Base-by-base conservation (phyloP, 2,329 filamentous ascomycete species). In the Leptodontidium sp. region DNA sequence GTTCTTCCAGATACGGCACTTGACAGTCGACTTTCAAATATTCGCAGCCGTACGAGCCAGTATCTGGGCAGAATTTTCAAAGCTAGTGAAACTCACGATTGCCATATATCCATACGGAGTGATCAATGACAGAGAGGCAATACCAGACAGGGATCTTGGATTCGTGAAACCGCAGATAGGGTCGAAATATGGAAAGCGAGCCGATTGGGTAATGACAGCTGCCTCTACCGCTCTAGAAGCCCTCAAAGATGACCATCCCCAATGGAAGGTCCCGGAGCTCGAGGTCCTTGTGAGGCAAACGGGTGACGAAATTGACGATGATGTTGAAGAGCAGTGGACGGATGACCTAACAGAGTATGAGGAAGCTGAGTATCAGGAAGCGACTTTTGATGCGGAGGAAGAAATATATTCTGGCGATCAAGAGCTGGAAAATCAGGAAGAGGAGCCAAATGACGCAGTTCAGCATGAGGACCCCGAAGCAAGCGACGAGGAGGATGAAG, bases 11-110 rank as follows among this genome's bases (percentile, higher is more conserved):
- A 61, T 68, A 7, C 61, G 57, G 40, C 21, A 24, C 24, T 15
- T 68, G 7, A 47, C 35, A 8, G 38, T 65, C 15, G 62, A 68
- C 45, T 61, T 65, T 14, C 43, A 15, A 1, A 55, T 65, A 5
- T 65, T 65, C 40, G 62, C 29, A 8, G 32, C 29, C 4, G 86
- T 69, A 67, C 77, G 21, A 84, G 40, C n/a, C 15, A 55, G 32
- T 29, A 12, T 65, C 17, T 68, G 66, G 66, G 43, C 62, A 7
- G 61, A 87, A 77, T 84, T 97, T 55, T 94, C 94, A 0, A 93
- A 97, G 78, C 84, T 97, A 57, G 83, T 35, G 12, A 45, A 29
- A 15, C 35, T 68, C n/a, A 50, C 53, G 15, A 65, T 68, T 55
- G 52, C 15, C 29, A 53, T 43, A 40, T 50, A 38, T 38, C 61